Evolutionary conservation across 2,329 filamentous ascomycete species (phyloP).

Genomic region (Colletotrichum acutatum): DNA sequence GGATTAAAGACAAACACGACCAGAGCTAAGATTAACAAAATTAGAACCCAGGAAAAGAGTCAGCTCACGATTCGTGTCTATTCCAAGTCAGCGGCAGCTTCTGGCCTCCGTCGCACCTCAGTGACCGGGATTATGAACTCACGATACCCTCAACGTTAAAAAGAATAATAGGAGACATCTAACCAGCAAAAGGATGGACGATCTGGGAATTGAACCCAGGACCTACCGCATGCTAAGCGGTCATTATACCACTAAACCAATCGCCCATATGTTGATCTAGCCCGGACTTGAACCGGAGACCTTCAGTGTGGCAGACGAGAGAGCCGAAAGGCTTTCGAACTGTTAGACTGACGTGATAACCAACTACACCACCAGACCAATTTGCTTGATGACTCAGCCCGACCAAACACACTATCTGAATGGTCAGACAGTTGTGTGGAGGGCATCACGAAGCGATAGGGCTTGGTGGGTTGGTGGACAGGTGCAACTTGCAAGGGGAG

Average conservation of each 20-base stretch:
- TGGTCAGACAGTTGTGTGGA: not conserved
- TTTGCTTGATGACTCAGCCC: slow-evolving; percentile 2
- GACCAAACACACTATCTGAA: not conserved
- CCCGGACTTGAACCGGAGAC: slow-evolving; percentile 36
- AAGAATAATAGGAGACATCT: not conserved
- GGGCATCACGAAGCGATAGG: slow-evolving; percentile 15
- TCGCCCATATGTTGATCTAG: slow-evolving; percentile 27
- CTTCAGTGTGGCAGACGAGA: slow-evolving; percentile 27
- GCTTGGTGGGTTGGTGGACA: not conserved
- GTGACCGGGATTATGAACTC: no score
- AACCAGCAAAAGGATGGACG: slow-evolving; percentile 10
- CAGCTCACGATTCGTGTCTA: not conserved
- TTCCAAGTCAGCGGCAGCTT: not conserved
- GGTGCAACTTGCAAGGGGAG: not conserved
- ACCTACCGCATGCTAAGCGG: slow-evolving; percentile 34
- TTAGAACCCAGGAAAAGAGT: not conserved
- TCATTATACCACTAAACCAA: slow-evolving; percentile 35
- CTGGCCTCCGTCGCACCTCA: not conserved
- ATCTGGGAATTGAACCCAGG: slow-evolving; percentile 34
- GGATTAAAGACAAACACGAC: no score
- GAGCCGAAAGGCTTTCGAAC: not conserved
- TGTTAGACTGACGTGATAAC: slow-evolving; percentile 62
- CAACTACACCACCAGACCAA: slow-evolving; percentile 49
- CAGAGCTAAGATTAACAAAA: no score
- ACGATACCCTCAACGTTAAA: not conserved